A percentile compares a stretch with the other conserved stretches of the same genome.
phyloP scores from a whole-genome alignment of 495 filamentous ascomycete species.

The Xylaria bambusicola region DNA sequence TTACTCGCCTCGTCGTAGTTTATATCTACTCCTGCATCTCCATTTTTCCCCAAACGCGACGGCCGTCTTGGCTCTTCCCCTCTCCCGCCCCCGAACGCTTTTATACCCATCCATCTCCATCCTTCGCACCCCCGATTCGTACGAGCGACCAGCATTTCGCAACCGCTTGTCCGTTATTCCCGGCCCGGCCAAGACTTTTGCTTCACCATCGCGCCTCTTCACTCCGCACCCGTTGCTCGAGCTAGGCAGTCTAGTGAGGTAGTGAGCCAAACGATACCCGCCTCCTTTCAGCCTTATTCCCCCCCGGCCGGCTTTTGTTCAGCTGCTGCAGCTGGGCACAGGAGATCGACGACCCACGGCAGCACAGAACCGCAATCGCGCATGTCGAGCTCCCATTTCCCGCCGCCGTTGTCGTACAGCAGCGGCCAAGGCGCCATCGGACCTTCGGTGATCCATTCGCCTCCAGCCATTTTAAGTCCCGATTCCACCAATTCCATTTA shows the following conservation, averaged over 20 bases:
- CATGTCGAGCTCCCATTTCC: conserved; percentile 37
- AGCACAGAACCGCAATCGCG: no score
- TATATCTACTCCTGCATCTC: conserved; percentile 6
- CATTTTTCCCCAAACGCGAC: conserved; percentile 20
- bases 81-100: conserved; percentile 5
- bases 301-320: neutral
- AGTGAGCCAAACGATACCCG: neutral
- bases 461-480: conserved; percentile 33
- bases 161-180: conserved; percentile 19
- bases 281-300: neutral
- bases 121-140: conserved; percentile 20
- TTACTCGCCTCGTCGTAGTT: neutral
- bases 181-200: conserved; percentile 16
- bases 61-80: conserved; percentile 12
- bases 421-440: conserved; percentile 29
- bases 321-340: neutral
- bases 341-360: neutral
- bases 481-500: conserved; percentile 42
- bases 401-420: conserved; percentile 36
- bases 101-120: conserved; percentile 19
- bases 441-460: conserved; percentile 26
- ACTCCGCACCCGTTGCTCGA: neutral
- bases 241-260: neutral
- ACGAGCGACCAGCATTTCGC: conserved; percentile 15
- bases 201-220: conserved; percentile 3